phyloP scores from a whole-genome alignment of 2,329 filamentous ascomycete species.

The Monilinia laxa region DNA sequence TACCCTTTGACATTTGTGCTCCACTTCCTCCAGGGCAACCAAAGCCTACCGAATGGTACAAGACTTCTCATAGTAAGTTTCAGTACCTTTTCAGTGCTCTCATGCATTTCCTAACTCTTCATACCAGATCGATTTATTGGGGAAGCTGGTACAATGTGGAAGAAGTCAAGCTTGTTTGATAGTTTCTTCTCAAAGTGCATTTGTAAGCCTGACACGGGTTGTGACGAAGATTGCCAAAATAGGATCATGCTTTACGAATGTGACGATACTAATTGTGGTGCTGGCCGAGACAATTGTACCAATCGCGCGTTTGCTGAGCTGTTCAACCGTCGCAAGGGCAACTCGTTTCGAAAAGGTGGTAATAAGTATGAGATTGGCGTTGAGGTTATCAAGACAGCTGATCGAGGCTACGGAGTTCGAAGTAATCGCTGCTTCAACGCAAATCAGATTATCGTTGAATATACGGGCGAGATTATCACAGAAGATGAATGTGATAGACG shows the following conservation, averaged over 20 bases:
- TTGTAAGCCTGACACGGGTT: constrained; percentile 75
- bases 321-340: constrained; percentile 63
- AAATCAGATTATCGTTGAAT: constrained; percentile 97
- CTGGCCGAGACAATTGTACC: constrained; percentile 70
- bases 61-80: constrained; percentile 81
- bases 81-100: background rate
- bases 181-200: constrained; percentile 76
- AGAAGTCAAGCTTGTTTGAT: constrained; percentile 71
- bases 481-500: constrained; percentile 89
- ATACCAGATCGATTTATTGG: constrained; percentile 81
- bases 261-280: constrained; percentile 82
- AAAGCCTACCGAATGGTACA: constrained; percentile 90
- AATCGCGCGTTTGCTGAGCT: constrained; percentile 88
- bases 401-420: constrained; percentile 88
- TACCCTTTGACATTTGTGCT: constrained; percentile 88
- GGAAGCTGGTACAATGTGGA: constrained; percentile 77
- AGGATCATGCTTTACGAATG: constrained; percentile 97
- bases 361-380: constrained; percentile 91
- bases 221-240: constrained; percentile 89
- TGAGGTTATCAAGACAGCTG: constrained; percentile 86
- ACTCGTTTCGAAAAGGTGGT: constrained; percentile 49
- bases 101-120: constrained; percentile 28
- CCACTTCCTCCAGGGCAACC: constrained; percentile 82
- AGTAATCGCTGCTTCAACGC: constrained; percentile 84
- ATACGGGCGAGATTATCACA: constrained; percentile 96